Conservation (phyloP, 2,329 filamentous ascomycete genomes). For the Penicillium freii region DNA sequence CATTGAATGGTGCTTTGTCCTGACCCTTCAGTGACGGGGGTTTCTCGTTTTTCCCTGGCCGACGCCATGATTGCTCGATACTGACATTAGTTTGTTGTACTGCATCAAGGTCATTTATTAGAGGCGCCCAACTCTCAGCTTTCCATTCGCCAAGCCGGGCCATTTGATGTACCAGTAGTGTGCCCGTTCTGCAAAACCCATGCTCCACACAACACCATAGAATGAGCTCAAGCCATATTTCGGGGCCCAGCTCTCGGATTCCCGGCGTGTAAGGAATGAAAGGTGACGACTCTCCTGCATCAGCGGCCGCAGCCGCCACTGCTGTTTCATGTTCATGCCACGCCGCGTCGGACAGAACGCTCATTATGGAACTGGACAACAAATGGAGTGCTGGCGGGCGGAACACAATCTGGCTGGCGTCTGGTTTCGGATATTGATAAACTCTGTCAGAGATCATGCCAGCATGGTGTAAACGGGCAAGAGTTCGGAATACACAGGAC, state of each 20-base stretch:
- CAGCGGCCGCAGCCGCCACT: constrained; percentile 36
- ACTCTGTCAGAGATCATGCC: constrained; percentile 44
- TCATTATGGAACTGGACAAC: constrained; percentile 47
- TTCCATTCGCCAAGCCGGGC: constrained; percentile 37
- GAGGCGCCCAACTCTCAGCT: constrained; percentile 41
- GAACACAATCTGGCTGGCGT: constrained; percentile 31
- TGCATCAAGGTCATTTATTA: constrained; percentile 27
- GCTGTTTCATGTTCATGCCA: constrained; percentile 45
- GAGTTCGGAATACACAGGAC: constrained; percentile 45
- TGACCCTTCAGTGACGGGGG: constrained; percentile 17
- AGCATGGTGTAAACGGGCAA: constrained; percentile 48
- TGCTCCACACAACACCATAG: constrained; percentile 53
- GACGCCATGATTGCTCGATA: constrained; percentile 37
- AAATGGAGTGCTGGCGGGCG: constrained; percentile 47
- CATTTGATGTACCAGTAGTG: constrained; percentile 40
- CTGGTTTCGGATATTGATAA: constrained; percentile 40
- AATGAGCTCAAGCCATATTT: constrained; percentile 51
- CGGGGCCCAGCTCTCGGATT: constrained; percentile 45
- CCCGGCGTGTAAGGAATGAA: constrained; percentile 42
- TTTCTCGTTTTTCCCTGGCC: constrained; percentile 23
- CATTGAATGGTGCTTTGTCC: constrained; percentile 34
- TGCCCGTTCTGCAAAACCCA: constrained; percentile 43
- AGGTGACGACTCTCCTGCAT: constrained; percentile 39
- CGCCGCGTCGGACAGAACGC: constrained; percentile 47
- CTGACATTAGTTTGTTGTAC: constrained; percentile 39